A percentile compares a stretch with the other conserved stretches of the same genome.
Evolutionary conservation across 495 filamentous ascomycete species (phyloP).

Genomic region (Tetracladium setigerum): DNA sequence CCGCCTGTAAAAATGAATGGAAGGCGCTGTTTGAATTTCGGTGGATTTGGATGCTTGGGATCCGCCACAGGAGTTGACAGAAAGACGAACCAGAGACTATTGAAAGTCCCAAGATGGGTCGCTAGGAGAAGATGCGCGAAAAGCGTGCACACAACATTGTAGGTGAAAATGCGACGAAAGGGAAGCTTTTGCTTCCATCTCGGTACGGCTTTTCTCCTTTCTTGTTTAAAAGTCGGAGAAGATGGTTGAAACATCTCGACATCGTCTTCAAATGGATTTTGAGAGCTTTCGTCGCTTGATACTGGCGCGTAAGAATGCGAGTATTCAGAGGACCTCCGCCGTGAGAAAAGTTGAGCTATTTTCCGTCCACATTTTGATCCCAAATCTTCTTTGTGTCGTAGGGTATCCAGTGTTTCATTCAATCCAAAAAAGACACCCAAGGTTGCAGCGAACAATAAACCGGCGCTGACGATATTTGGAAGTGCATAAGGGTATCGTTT

Average conservation of each 20-base stretch:
- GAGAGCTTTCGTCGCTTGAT: constrained; percentile 10
- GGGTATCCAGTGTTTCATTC: constrained; percentile 54
- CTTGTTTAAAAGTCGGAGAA: constrained; percentile 1
- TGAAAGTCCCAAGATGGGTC: constrained; percentile 77
- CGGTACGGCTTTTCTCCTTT: constrained; percentile 9
- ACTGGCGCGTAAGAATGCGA: constrained; percentile 17
- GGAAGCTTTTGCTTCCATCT: constrained; percentile 39
- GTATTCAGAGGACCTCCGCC: background rate
- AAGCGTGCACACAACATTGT: constrained; percentile 63
- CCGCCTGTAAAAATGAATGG: constrained; percentile 76
- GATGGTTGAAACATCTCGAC: constrained; percentile 5
- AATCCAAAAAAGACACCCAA: constrained; percentile 53
- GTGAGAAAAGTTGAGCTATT: constrained; percentile 6
- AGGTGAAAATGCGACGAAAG: constrained; percentile 71
- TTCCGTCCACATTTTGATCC: constrained; percentile 28
- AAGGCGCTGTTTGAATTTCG: constrained; percentile 29
- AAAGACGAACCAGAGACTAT: constrained; percentile 78
- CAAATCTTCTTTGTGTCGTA: constrained; percentile 38
- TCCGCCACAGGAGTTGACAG: constrained; percentile 71
- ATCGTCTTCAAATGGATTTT: background rate
- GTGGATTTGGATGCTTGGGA: constrained; percentile 34
- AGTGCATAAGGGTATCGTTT: constrained; percentile 62
- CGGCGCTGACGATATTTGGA: constrained; percentile 64
- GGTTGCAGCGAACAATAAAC: constrained; percentile 51
- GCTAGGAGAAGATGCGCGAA: constrained; percentile 61